Percentiles rank a stretch among this genome's conserved stretches.
phyloP scores from a whole-genome alignment of 1,139 yeast genomes.

The Kodamaea ohmeri region DNA sequence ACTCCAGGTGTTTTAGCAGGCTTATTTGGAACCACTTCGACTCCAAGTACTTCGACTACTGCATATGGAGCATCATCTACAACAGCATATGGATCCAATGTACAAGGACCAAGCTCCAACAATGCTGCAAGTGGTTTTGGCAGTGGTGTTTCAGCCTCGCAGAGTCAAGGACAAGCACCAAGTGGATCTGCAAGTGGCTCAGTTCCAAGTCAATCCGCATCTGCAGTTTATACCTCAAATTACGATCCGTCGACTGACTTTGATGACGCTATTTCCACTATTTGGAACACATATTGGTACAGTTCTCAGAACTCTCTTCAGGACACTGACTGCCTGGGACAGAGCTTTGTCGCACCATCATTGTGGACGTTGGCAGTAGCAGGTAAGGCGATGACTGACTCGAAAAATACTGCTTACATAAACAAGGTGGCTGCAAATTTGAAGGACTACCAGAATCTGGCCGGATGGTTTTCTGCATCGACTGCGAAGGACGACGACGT shows the following conservation, averaged over 20 bases:
- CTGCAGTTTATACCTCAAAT: neutral
- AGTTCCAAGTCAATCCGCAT: too few species aligned
- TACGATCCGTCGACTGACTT: conserved; percentile 8
- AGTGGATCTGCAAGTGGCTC: neutral
- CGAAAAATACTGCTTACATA: conserved; percentile 7
- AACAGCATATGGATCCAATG: neutral
- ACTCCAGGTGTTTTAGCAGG: conserved; percentile 1
- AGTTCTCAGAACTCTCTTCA: conserved; percentile 9
- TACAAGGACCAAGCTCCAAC: neutral
- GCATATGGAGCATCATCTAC: neutral
- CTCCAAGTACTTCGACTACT: conserved; percentile 1
- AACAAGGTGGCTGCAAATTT: conserved; percentile 11
- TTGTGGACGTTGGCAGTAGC: conserved; percentile 17
- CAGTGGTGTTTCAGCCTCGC: too few species aligned
- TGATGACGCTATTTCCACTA: conserved; percentile 5
- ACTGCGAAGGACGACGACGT: conserved; percentile 16
- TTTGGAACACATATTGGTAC: conserved; percentile 15
- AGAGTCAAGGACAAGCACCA: too few species aligned
- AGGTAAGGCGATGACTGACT: conserved; percentile 14
- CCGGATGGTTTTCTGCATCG: conserved; percentile 17
- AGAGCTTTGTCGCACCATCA: conserved; percentile 10
- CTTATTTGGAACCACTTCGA: too few species aligned
- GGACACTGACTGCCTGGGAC: conserved; percentile 11
- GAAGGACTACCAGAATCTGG: conserved; percentile 11
- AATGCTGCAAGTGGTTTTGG: neutral